Evolutionary conservation across 1,284 basidiomycete species (phyloP), one percentile per base, ranked within the genome.

Genomic region (Melampsora larici-populina): DNA sequence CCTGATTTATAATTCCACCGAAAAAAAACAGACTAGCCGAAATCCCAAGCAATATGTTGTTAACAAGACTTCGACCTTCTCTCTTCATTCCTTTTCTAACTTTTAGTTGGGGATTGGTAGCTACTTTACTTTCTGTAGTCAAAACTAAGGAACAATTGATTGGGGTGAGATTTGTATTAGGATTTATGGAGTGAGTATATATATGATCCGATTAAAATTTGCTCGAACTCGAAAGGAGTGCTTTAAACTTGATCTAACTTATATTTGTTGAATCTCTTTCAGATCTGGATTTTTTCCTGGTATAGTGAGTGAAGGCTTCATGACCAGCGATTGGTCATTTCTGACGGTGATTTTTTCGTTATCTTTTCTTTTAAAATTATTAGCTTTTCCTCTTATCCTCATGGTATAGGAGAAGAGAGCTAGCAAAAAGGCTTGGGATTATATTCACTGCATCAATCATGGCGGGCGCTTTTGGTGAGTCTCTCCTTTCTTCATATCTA

Each of bases 351-450:
- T n/a, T n/a, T n/a, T n/a, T n/a, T n/a, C n/a, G n/a, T n/a, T n/a
- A n/a, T n/a, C n/a, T n/a, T n/a, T n/a, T n/a, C n/a, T n/a, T n/a
- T 51, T 51, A 15, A 51, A 15, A 26, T 1, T 15, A 78, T 0
- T 75, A 78, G 0, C 26, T 81, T n/a, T 80, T 72, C 7, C 49
- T 81, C 24, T 36, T 82, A 15, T 78, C 79, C 1, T 79, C 71
- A 18, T 81, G 80, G 26, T 82, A 82, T 62, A 70, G 70, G 13
- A 80, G 79, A 49, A 78, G 77, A 33, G 80, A 82, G 70, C 79
- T 82, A 74, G 80, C 79, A 1, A 81, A 79, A 1, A 65, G 81
- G 1, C 78, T 78, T 0, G 81, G 80, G 0, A 3, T 80, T 9
- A 67, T 82, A 3, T 82, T 79, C 46, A 71, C 76, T 8, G 81